These are phyloP conservation scores for Amniculicola lignicola DNA, from an alignment of 495 filamentous ascomycete species.

Conservation along the genomic window DNA sequence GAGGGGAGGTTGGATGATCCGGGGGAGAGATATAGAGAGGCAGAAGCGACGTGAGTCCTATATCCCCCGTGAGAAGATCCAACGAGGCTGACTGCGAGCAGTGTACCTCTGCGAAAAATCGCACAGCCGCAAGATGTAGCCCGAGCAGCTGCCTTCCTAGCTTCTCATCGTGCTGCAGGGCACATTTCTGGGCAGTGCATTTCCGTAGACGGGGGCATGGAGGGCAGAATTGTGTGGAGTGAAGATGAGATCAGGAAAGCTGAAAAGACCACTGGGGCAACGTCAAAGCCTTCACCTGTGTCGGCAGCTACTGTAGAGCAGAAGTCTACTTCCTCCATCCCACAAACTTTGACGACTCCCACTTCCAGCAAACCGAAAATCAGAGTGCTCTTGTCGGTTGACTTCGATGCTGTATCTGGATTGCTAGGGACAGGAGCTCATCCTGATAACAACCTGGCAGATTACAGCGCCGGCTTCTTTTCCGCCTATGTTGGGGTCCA, in stretches of 20 bases:
- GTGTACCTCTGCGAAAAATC: conserved; percentile 47
- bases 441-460: conserved; percentile 53
- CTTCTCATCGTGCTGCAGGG: conserved; percentile 51
- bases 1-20: conserved; percentile 49
- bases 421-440: conserved; percentile 56
- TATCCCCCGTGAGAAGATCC: not conserved
- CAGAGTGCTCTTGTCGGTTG: conserved; percentile 54
- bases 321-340: not conserved
- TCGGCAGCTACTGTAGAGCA: not conserved
- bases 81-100: not conserved
- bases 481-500: conserved; percentile 58
- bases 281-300: not conserved
- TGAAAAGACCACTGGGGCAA: not conserved
- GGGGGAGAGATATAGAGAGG: conserved; percentile 47
- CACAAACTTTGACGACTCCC: conserved; percentile 33
- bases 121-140: conserved; percentile 53
- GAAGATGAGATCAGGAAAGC: conserved; percentile 40
- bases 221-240: conserved; percentile 50
- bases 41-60: conserved; percentile 43
- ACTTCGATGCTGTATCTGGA: conserved; percentile 60
- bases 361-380: conserved; percentile 45
- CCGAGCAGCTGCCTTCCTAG: conserved; percentile 52
- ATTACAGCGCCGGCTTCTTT: conserved; percentile 60
- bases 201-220: conserved; percentile 52
- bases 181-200: conserved; percentile 56